Evolutionary conservation across 257 asterid species (phyloP), one percentile per base, ranked within the genome.

Genomic region (Solanum rostratum): DNA sequence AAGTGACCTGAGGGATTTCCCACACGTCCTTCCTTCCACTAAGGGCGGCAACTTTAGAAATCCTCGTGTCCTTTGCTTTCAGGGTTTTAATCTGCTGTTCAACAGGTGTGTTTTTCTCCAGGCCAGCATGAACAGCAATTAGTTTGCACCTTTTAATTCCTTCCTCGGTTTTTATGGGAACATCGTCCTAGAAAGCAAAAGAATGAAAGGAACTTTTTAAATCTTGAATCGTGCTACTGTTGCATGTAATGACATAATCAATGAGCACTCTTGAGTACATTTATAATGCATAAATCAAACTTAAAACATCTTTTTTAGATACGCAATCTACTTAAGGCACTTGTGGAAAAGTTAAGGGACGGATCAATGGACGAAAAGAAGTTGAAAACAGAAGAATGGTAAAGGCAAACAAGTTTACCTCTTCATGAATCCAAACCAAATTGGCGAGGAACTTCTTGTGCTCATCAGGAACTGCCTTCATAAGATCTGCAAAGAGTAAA

Each of bases 401-500:
- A 10, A 19, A 41, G 37, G 59, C 20, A 71, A 11, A 55, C 41
- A 43, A 83, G 37, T 50, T 63, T 70, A 94, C 98, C 97, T 95
- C 98, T 88, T 96, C 98, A 69, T 93, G 99, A 22, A 95, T 92
- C 98, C 99, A 96, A 79, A 96, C 97, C 90, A 95, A 89, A 88
- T 91, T 92, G 66, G 98, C 93, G 79, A 96, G 93, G 90, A 95
- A 96, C 74, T 89, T 95, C 89, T 93, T 96, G 92, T 96, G 99
- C 84, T 90, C 93, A 22, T 92, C 91, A 39, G 99, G 92, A 84
- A 96, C 99, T 43, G 89, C 98, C 92, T 89, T 90, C 86, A 89
- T 81, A 88, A 96, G 92, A 85, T 93, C 99, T 91, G 92, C 62
- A 52, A 88, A 41, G 45, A 84, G 79, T 18, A 20, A 69, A 65